A percentile compares a stretch with the other conserved stretches of the same genome.
These are phyloP conservation scores for Fistulinella cinereoalba DNA, from an alignment of 1,284 basidiomycete species.

Conservation along the genomic window DNA sequence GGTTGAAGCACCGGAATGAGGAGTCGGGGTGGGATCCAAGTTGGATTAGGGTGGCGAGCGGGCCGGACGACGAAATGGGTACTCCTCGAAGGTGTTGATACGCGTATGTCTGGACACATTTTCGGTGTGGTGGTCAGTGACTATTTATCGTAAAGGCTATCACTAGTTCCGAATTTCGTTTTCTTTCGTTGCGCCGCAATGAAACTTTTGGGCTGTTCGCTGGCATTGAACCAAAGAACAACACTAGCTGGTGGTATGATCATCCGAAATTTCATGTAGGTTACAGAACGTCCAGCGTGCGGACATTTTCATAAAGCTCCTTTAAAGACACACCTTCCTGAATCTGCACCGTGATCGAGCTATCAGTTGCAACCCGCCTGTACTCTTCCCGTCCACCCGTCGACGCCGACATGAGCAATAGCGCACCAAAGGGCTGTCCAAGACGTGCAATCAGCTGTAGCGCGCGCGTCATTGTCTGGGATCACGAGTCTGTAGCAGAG, in stretches of 20 bases:
- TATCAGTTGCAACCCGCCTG: background rate
- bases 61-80: constrained; percentile 10
- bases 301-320: too few species aligned
- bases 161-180: background rate
- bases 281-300: too few species aligned
- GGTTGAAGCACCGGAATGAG: constrained; percentile 31
- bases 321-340: too few species aligned
- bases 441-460: background rate
- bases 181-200: too few species aligned
- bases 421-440: background rate
- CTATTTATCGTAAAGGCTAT: constrained; percentile 28
- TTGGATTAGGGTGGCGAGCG: constrained; percentile 14
- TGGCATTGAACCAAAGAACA: too few species aligned
- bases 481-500: background rate
- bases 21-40: constrained; percentile 31
- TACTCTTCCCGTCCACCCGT: background rate
- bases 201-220: too few species aligned
- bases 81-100: background rate
- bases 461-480: background rate
- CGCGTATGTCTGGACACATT: background rate
- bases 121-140: background rate
- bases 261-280: too few species aligned
- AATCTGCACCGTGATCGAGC: too few species aligned
- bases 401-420: background rate
- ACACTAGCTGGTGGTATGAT: too few species aligned